phyloP scores from a whole-genome alignment of 2,329 filamentous ascomycete genomes.

The Aquanectria penicillioides region DNA sequence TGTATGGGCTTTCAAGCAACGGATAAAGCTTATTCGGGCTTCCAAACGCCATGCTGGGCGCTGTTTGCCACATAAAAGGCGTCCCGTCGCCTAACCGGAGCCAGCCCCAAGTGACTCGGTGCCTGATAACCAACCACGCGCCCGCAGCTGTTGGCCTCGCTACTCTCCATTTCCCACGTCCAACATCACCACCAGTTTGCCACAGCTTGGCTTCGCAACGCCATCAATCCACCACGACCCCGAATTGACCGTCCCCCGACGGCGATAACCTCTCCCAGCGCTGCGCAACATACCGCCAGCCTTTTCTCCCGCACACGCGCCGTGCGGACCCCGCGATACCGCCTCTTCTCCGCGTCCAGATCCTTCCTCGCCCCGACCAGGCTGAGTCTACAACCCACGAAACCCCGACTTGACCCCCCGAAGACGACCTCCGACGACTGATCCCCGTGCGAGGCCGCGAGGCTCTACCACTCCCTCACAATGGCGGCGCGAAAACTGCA shows the following conservation, averaged over 20 bases:
- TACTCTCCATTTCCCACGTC: constrained; percentile 38
- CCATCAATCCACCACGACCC: constrained; percentile 31
- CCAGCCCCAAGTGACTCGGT: constrained; percentile 29
- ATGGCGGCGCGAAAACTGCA: constrained; percentile 98
- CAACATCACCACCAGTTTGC: constrained; percentile 32
- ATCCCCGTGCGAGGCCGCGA: constrained; percentile 27
- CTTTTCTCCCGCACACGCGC: constrained; percentile 21
- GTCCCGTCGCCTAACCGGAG: constrained; percentile 35
- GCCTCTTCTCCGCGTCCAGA: constrained; percentile 21
- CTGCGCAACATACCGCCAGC: constrained; percentile 24
- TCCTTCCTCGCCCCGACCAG: constrained; percentile 22
- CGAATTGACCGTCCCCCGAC: constrained; percentile 35
- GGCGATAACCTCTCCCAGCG: constrained; percentile 17
- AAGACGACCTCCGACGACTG: constrained; percentile 18
- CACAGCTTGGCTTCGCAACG: constrained; percentile 31
- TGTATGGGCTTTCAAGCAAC: neutral
- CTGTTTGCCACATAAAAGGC: neutral
- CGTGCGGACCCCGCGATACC: constrained; percentile 24
- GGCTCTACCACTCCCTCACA: constrained; percentile 46
- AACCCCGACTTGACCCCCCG: constrained; percentile 3
- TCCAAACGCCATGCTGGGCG: neutral
- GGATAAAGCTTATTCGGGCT: neutral
- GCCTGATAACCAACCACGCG: constrained; percentile 36
- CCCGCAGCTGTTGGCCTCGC: constrained; percentile 34
- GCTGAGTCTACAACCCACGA: constrained; percentile 23